Base-by-base conservation (phyloP, 768 basidiomycete genomes). In the Tricholoma matsutake region DNA sequence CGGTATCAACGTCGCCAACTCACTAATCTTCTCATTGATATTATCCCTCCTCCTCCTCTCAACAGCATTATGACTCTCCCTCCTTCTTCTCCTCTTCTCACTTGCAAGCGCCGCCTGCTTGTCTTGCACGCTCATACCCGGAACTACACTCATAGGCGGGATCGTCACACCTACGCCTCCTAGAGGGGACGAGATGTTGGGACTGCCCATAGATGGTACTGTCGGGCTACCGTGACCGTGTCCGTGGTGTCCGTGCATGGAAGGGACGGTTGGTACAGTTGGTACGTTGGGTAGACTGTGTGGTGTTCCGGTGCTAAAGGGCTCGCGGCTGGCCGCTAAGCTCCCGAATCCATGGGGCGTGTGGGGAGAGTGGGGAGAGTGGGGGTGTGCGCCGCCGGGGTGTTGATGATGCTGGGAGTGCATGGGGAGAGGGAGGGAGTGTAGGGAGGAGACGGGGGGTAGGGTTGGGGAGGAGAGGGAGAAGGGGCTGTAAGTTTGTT, bases 21-120 rank as follows among this genome's bases (percentile, higher is more conserved):
- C 94, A 39, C 84, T 83, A 66, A 97, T 97, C 74, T 94, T 92
- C 76, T 97, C 94, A 74, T 97, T 97, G 72, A 97, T 97, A 72
- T 95, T 96, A 70, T 97, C 94, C 53, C 94, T 73, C 61, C 94
- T 69, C 28, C 94, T 75, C 16, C 94, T 79, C 77, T 97, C 94
- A 64, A 97, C 94, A 2, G 93, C 93, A 66, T 97, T 97, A 71
- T 97, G 94, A 7, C 86, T 88, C 74, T 96, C 94, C 61, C 94
- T 75, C 54, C 94, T 76, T 35, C 92, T 77, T 2, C 92, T 76
- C 2, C 94, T 77, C 72, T 96, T 96, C 75, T 96, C 94, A 64
- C 83, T 85, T n/a, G 88, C 87, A 8, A 91, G 72, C 16, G 83
- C 65, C 6, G 84, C 81, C 64, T 86, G 83, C 49, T 86, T 86